Base-by-base conservation (phyloP, 306 rosid genomes). In the Coriaria nepalensis region DNA sequence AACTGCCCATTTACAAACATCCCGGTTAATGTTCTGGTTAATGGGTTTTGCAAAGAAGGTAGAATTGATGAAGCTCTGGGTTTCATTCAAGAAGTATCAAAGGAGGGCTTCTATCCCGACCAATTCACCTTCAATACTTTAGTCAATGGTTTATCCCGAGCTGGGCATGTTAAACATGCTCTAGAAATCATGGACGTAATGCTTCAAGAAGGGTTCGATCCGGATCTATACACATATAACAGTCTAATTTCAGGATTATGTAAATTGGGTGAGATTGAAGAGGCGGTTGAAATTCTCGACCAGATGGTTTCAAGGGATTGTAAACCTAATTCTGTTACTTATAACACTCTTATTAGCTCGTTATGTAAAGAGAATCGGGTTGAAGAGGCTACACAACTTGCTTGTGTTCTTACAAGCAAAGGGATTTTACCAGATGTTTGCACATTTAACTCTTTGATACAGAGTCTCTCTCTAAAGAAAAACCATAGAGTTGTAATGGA, bases 371-470 rank as follows among this genome's bases (percentile, higher is more conserved):
- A 71, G 74, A 75, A 81, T 50, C 82, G 61, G 59, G 68, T 90
- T 11, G 85, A 77, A 32, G 97, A 79, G 43, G 97, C 97, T 0
- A 64, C 80, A 34, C 85, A 79, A 57, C 79, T 90, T 1, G 81
- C 74, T 0, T 64, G 61, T 34, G 72, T 67, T 53, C 80, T 90
- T 20, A 61, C 86, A 0, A 73, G 79, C 63, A 79, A 76, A 45
- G 97, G 95, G 46, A 43, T 84, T 40, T 47, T 84, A 51, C 93
- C 95, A 35, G 95, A 90, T 76, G 86, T 74, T 50, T 84, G 93
- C 64, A 90, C 95, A 1, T 82, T 77, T 59, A 90, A 90, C 66
- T 74, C 85, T 45, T 73, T 90, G 62, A 84, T 90, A 45, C 82
- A 73, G 53, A 95, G 94, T 53, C 86, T 81, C 37, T 90, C 90